phyloP scores from a whole-genome alignment of 495 filamentous ascomycete species.

The Eremomyces bilateralis region DNA sequence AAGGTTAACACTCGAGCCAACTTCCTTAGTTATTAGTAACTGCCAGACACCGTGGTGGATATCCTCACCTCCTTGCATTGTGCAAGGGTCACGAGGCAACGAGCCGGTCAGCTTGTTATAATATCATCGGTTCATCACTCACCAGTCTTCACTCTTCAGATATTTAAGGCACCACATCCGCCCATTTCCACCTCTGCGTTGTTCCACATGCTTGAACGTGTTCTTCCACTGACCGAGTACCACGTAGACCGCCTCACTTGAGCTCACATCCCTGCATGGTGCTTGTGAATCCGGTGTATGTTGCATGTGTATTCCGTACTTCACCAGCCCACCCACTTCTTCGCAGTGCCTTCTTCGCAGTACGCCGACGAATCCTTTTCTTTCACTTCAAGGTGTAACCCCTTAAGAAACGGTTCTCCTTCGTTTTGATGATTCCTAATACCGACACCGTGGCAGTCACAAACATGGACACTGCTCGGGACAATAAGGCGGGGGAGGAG shows the following conservation, averaged over 20 bases:
- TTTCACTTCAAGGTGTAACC: background rate
- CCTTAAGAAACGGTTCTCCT: too few relatives aligned
- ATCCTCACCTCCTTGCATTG: too few relatives aligned
- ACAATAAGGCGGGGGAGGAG: background rate
- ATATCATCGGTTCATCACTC: too few relatives aligned
- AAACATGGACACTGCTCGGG: conserved; percentile 1
- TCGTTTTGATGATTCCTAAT: background rate
- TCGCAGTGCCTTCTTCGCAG: background rate
- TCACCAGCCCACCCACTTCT: background rate
- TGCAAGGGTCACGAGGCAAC: too few relatives aligned
- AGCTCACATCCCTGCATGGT: background rate
- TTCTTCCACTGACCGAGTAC: background rate
- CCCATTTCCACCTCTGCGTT: background rate
- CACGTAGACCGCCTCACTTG: background rate
- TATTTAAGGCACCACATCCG: background rate
- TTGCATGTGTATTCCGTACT: background rate
- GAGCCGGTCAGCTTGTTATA: too few relatives aligned
- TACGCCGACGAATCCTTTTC: background rate
- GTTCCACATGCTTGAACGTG: background rate
- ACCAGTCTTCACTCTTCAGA: background rate
- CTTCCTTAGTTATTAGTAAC: too few relatives aligned
- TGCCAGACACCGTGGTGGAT: too few relatives aligned
- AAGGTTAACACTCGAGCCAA: too few relatives aligned
- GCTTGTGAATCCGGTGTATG: background rate
- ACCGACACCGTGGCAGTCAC: conserved; percentile 1